Conservation (phyloP, 75 land plant species). For the Adiantum capillusveneris region DNA sequence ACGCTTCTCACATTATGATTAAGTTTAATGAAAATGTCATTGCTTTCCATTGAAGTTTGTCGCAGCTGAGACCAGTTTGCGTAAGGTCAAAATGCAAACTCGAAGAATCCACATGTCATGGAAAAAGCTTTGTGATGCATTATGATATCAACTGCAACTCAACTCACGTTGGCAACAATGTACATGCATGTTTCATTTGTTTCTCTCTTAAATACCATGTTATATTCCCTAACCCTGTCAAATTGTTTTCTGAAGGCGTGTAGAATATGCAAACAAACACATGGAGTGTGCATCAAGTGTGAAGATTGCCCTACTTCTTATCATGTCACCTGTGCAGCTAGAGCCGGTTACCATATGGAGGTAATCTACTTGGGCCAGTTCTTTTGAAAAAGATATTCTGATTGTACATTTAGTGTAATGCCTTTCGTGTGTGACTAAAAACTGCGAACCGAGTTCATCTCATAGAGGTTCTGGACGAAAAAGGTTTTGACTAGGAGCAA, state of each 20-base stretch:
- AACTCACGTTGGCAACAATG: too few species aligned
- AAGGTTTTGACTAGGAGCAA: not conserved
- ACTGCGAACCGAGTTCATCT: not conserved
- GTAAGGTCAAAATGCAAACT: too few species aligned
- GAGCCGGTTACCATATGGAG: conserved; percentile 16
- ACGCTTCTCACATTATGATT: too few species aligned
- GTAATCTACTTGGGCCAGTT: not conserved
- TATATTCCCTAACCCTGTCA: not conserved
- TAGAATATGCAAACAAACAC: conserved; percentile 14
- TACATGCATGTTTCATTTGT: too few species aligned
- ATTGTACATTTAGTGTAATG: not conserved
- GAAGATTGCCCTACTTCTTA: conserved; percentile 3
- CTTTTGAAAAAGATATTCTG: not conserved
- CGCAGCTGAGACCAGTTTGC: too few species aligned
- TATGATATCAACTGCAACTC: too few species aligned
- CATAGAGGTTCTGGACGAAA: not conserved
- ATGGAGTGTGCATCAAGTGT: conserved; percentile 12
- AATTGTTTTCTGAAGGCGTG: conserved; percentile 4
- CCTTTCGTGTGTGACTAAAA: not conserved
- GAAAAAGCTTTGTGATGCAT: too few species aligned
- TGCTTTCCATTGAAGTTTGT: too few species aligned
- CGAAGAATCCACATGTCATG: too few species aligned
- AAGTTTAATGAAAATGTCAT: too few species aligned
- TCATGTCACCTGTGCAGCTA: conserved; percentile 9
- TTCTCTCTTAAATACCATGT: too few species aligned